Conservation (phyloP, 2,329 filamentous ascomycete genomes). For the Aspergillus sp. region DNA sequence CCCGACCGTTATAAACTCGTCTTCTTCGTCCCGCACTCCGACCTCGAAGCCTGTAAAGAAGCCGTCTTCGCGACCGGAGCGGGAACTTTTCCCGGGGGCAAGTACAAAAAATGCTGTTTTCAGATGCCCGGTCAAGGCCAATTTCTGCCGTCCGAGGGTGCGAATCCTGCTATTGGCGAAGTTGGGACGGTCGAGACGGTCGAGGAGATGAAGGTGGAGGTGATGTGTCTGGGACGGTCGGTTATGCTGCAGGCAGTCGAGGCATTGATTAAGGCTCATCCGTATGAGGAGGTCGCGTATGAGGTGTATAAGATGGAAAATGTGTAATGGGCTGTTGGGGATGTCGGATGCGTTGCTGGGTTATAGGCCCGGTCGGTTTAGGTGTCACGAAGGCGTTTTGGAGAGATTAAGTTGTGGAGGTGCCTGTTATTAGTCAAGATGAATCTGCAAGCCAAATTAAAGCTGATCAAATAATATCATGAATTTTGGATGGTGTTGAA, state of each 20-base stretch:
- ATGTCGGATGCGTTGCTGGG: background rate
- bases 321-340: conserved; percentile 26
- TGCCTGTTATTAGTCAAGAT: background rate
- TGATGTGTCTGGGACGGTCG: conserved; percentile 44
- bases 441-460: background rate
- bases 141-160: conserved; percentile 43
- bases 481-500: background rate
- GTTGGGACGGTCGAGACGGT: conserved; percentile 43
- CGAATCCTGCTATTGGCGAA: conserved; percentile 45
- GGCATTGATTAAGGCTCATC: conserved; percentile 46
- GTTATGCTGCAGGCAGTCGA: conserved; percentile 44
- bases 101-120: conserved; percentile 46
- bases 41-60: conserved; percentile 44
- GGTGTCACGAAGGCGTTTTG: background rate
- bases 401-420: background rate
- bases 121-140: conserved; percentile 44
- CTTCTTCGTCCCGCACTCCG: conserved; percentile 46
- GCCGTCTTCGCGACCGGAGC: conserved; percentile 47
- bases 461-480: background rate
- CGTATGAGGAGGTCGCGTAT: conserved; percentile 50
- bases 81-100: conserved; percentile 44
- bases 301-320: conserved; percentile 49
- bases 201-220: conserved; percentile 47
- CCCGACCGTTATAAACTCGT: conserved; percentile 45
- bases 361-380: background rate